These are phyloP conservation scores for Candida maesae DNA, from an alignment of 805 yeast genomes.

Conservation along the genomic window DNA sequence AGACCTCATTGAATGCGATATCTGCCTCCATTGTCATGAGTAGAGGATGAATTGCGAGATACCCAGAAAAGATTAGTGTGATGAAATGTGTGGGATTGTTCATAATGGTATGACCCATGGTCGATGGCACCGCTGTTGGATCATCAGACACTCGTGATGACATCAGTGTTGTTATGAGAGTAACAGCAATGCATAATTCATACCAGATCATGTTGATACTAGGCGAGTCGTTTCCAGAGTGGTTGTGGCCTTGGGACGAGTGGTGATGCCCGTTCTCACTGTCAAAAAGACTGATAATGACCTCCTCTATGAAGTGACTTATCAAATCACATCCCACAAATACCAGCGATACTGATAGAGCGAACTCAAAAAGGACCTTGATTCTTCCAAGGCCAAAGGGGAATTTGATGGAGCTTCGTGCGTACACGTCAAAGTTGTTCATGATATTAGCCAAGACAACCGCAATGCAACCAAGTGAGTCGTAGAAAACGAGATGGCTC, in stretches of 20 bases:
- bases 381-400: slow-evolving; percentile 95
- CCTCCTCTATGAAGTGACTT: slow-evolving; percentile 83
- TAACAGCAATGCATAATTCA: slow-evolving; percentile 26
- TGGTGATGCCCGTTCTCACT: slow-evolving; percentile 7
- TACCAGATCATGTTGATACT: slow-evolving; percentile 27
- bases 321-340: slow-evolving; percentile 89
- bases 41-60: slow-evolving; percentile 38
- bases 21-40: slow-evolving; percentile 24
- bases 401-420: slow-evolving; percentile 68
- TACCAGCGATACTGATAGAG: slow-evolving; percentile 74
- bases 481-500: slow-evolving; percentile 85
- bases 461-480: slow-evolving; percentile 70
- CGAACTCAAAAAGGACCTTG: slow-evolving; percentile 86
- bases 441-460: slow-evolving; percentile 71
- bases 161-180: slow-evolving; percentile 30
- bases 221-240: slow-evolving; percentile 21
- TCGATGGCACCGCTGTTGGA: background rate
- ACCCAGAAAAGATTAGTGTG: slow-evolving; percentile 40
- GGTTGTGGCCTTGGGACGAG: slow-evolving; percentile 24
- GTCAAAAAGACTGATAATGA: slow-evolving; percentile 31
- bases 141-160: slow-evolving; percentile 27
- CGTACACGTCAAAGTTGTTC: slow-evolving; percentile 94
- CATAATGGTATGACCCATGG: slow-evolving; percentile 19
- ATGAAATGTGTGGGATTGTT: slow-evolving; percentile 35
- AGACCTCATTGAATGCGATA: slow-evolving; percentile 36